Percentiles rank a stretch among this genome's conserved stretches.
phyloP scores from a whole-genome alignment of 169 alveolate genomes.

The Plasmodium reichenowi region DNA sequence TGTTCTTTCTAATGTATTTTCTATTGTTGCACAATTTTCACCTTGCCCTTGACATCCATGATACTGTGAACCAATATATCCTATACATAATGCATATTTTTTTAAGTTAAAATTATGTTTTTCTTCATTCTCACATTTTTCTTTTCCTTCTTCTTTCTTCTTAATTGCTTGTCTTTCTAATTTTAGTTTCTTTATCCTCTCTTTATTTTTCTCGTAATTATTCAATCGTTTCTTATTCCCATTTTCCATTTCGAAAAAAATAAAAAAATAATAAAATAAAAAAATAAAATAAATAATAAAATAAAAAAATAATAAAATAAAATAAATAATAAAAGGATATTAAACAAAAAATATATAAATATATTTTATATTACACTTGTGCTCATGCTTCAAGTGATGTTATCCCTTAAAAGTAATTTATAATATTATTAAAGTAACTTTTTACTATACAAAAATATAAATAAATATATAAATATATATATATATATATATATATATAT shows the following conservation, averaged over 20 bases:
- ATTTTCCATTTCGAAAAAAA: not conserved
- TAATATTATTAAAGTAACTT: not conserved
- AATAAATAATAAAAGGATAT: too few relatives aligned
- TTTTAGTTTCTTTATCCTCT: constrained; percentile 25
- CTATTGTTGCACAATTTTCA: constrained; percentile 82
- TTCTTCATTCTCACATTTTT: not conserved
- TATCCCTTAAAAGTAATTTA: not conserved
- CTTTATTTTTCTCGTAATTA: constrained; percentile 22
- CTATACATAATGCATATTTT: constrained; percentile 79
- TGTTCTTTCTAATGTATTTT: constrained; percentile 82
- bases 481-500: not conserved
- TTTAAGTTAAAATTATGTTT: constrained; percentile 20
- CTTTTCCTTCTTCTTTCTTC: not conserved
- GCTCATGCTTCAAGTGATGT: not conserved
- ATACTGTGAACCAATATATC: constrained; percentile 86
- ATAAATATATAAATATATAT: not conserved
- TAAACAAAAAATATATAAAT: not conserved
- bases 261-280: not conserved
- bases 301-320: too few relatives aligned
- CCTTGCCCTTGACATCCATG: constrained; percentile 90
- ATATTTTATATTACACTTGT: not conserved
- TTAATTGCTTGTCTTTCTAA: constrained; percentile 14
- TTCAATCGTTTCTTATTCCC: not conserved
- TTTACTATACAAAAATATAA: not conserved
- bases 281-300: too few relatives aligned